These are phyloP conservation scores for Termitomyces sp. DNA, from an alignment of 768 basidiomycete genomes.

Conservation along the genomic window DNA sequence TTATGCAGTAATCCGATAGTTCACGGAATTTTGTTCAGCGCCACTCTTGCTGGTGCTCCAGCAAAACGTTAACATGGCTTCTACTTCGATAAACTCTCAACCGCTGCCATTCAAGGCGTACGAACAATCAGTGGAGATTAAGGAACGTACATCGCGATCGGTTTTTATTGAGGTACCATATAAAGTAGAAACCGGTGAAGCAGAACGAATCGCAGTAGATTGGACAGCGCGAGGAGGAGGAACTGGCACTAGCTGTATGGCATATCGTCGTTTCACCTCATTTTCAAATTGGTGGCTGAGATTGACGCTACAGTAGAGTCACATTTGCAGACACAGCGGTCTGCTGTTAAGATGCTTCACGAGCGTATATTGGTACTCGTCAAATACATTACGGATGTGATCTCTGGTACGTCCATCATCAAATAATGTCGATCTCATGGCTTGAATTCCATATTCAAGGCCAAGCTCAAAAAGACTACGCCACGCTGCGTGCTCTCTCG, in stretches of 20 bases:
- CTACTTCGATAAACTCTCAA: conserved; percentile 44
- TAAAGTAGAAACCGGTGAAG: conserved; percentile 94
- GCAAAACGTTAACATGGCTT: conserved; percentile 10
- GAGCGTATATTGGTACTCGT: conserved; percentile 84
- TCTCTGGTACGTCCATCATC: conserved; percentile 45
- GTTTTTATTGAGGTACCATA: conserved; percentile 84
- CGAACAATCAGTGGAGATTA: conserved; percentile 84
- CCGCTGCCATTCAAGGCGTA: conserved; percentile 91
- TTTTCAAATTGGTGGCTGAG: conserved; percentile 1
- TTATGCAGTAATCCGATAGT: conserved; percentile 36
- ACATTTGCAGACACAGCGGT: conserved; percentile 85
- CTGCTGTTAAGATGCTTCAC: conserved; percentile 95
- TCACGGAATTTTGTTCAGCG: conserved; percentile 79
- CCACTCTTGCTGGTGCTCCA: conserved; percentile 76
- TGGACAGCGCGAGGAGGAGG: conserved; percentile 87
- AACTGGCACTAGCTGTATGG: conserved; percentile 68
- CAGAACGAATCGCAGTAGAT: conserved; percentile 97
- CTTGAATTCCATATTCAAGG: conserved; percentile 33
- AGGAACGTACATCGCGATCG: conserved; percentile 67
- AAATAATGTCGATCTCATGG: conserved; percentile 9
- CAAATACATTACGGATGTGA: conserved; percentile 76
- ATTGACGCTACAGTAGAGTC: conserved; percentile 63
- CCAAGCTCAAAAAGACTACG: conserved; percentile 69
- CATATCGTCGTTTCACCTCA: neutral
- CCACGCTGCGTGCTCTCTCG: conserved; percentile 75